These are phyloP conservation scores for Pythium periplocum DNA, from an alignment of 352 stramenopile species.

Conservation along the genomic window DNA sequence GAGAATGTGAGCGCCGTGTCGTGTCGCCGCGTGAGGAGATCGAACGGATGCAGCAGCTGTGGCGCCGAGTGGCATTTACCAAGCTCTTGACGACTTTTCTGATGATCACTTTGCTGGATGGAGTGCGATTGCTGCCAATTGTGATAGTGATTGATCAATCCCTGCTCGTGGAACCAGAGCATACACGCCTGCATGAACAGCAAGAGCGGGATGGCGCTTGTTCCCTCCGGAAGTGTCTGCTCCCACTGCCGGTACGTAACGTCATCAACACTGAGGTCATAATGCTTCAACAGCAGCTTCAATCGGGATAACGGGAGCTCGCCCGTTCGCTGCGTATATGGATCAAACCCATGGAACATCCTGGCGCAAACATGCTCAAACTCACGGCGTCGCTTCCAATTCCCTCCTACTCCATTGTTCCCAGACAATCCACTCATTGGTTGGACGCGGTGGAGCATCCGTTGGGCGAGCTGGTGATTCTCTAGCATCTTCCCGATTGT, in stretches of 20 bases:
- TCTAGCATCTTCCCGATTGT: slow-evolving; percentile 50
- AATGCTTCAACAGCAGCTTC: slow-evolving; percentile 36
- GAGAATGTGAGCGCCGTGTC: slow-evolving; percentile 36
- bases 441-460: slow-evolving; percentile 46
- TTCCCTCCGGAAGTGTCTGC: slow-evolving; percentile 30
- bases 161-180: slow-evolving; percentile 46
- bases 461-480: slow-evolving; percentile 36
- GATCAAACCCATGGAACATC: slow-evolving; percentile 43
- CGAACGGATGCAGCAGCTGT: slow-evolving; percentile 42
- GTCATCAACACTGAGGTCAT: slow-evolving; percentile 31
- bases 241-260: slow-evolving; percentile 51
- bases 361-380: slow-evolving; percentile 46
- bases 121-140: slow-evolving; percentile 5
- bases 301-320: slow-evolving; percentile 26
- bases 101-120: slow-evolving; percentile 10
- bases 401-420: neutral
- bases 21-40: slow-evolving; percentile 31
- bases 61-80: slow-evolving; percentile 24
- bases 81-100: slow-evolving; percentile 9
- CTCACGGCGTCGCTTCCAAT: slow-evolving; percentile 11
- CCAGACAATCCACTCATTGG: no score
- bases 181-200: slow-evolving; percentile 37
- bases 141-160: slow-evolving; percentile 27
- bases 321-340: slow-evolving; percentile 23
- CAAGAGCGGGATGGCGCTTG: slow-evolving; percentile 29